Base-by-base conservation (phyloP, 106 monocot species). In the Apostasia shenzhenica region DNA sequence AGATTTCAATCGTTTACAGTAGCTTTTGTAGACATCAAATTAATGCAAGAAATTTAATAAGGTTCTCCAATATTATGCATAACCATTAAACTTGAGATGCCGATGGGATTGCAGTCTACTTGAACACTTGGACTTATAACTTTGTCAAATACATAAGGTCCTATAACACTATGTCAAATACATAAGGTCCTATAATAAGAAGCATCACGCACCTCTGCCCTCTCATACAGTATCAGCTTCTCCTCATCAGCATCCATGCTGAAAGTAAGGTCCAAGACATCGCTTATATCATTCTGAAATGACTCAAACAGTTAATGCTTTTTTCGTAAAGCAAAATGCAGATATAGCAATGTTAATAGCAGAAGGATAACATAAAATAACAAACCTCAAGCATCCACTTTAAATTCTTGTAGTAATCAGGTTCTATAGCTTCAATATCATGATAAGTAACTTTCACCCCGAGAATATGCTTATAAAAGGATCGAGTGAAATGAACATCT, bases 361-460 rank as follows among this genome's bases (percentile, higher is more conserved):
- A 26, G 26, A 11, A 38, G 13, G 6, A 74, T 54, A 59, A 42
- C 45, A 59, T 9, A 70, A 14, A 1, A 51, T 5, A 65, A 55
- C 59, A 61, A 61, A 97, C 97, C 97, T 97, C 97, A 69, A 97
- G 97, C 92, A 92, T 83, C 97, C 97, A 97, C 75, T 97, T 97
- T 47, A 97, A 70, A 67, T 97, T 97, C 72, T 83, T 97, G 57
- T 78, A 97, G 67, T 92, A 97, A 80, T 79, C 87, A 77, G 97
- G 97, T 77, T 97, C 97, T 48, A 92, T 86, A 44, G 97, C 97
- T 75, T 97, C 97, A 68, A 97, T 97, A 53, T 97, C 97, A 79
- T 89, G 97, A 69, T 97, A 97, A 12, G 97, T 97, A 46, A 97
- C 97, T 77, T 97, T 97, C 12, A 80, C 86, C 8, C 87, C 97